Evolutionary conservation across 1,139 yeast species (phyloP), one percentile per base, ranked within the genome.

Genomic region (Geotrichum bryndzae): DNA sequence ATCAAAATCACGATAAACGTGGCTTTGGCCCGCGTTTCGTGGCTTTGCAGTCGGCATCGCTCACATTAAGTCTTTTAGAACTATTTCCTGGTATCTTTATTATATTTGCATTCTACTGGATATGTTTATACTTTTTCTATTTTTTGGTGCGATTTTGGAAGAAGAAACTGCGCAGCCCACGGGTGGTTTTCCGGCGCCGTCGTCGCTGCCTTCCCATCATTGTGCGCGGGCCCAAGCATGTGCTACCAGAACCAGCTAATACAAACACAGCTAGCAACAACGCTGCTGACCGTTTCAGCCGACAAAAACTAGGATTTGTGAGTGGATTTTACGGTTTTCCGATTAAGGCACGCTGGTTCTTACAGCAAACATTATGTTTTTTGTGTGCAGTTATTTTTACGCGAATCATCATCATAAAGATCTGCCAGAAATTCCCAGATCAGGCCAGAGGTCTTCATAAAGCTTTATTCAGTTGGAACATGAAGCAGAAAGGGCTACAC

Each of bases 281-380:
- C 41, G 10, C 13, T 35, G n/a, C 13, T 35, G 41, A 35, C 41
- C 41, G 41, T 35, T 35, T 35, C 41, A 18, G 58, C 7, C 57
- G 59, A 13, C 56, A 61, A 2, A 51, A 53, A 6, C 48, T 60
- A 2, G 65, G 65, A 2, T 51, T 63, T 27, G 51, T 55, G 1
- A 55, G 58, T 23, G 65, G 65, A 15, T 55, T 58, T 50, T 63
- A 63, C 45, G 63, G 65, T 4, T 54, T 58, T 23, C 65, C 65
- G 0, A 51, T 58, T 1, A 50, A 61, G 10, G 50, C 52, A 2
- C 57, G 52, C 45, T 60, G 62, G 62, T 54, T 57, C 48, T 33
- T 56, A 11, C 65, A 63, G 46, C 65, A 63, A 51, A 48, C 62
- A 2, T 53, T 25, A 3, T 46, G 59, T 6, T 59, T 63, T 23